phyloP scores from a whole-genome alignment of 2,329 filamentous ascomycete genomes.

The Claviceps sp. region DNA sequence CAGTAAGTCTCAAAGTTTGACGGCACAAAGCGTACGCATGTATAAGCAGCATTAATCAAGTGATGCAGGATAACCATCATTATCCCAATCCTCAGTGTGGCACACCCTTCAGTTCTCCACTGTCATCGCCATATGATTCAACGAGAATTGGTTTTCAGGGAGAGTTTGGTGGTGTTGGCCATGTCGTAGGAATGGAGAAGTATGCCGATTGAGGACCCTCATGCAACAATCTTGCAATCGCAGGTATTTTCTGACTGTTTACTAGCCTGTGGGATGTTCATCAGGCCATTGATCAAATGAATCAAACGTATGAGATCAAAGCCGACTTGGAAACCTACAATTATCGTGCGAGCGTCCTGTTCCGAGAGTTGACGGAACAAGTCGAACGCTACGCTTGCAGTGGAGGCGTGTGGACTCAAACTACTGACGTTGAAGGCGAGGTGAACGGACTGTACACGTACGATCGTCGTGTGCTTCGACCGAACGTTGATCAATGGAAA shows the following conservation, averaged over 20 bases:
- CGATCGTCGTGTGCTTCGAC: slow-evolving; percentile 46
- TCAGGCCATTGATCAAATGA: slow-evolving; percentile 43
- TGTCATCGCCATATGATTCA: slow-evolving; percentile 41
- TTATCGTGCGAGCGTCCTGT: slow-evolving; percentile 46
- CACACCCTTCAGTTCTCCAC: slow-evolving; percentile 49
- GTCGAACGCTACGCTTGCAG: slow-evolving; percentile 49
- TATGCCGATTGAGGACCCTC: slow-evolving; percentile 19
- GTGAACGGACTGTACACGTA: slow-evolving; percentile 60
- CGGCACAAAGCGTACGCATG: background rate
- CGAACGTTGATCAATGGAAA: slow-evolving; percentile 44
- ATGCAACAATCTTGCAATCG: background rate
- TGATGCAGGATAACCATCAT: slow-evolving; percentile 51
- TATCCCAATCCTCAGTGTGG: slow-evolving; percentile 61
- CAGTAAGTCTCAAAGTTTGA: slow-evolving; percentile 12
- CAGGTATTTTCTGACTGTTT: background rate
- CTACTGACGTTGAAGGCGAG: slow-evolving; percentile 61
- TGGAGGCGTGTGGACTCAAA: slow-evolving; percentile 60
- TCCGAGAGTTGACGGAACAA: slow-evolving; percentile 47
- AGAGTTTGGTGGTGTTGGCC: slow-evolving; percentile 57
- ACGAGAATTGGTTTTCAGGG: slow-evolving; percentile 54
- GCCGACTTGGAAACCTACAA: slow-evolving; percentile 47
- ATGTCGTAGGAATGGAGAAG: slow-evolving; percentile 50
- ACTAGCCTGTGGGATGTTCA: slow-evolving; percentile 50
- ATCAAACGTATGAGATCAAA: slow-evolving; percentile 56
- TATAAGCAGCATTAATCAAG: background rate